Evolutionary conservation across 1,284 basidiomycete genomes (phyloP).

Genomic region (Schizopora paradoxa): DNA sequence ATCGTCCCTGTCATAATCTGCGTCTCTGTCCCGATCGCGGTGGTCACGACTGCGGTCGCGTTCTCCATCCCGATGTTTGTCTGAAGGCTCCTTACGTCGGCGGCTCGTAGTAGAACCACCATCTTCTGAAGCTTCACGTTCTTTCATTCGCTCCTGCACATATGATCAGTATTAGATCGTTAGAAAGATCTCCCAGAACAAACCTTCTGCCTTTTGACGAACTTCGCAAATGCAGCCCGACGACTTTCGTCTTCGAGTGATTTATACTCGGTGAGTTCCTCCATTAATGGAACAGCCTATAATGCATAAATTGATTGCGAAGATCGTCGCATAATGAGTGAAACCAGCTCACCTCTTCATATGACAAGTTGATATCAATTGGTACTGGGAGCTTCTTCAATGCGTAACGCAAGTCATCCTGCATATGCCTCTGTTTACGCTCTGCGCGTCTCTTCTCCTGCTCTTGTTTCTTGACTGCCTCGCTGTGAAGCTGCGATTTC

Average conservation of each 20-base stretch:
- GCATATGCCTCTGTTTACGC: conserved; percentile 77
- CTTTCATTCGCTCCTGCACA: conserved; percentile 68
- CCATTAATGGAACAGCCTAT: conserved; percentile 69
- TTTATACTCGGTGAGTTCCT: conserved; percentile 78
- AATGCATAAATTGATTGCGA: conserved; percentile 34
- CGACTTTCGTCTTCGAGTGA: conserved; percentile 78
- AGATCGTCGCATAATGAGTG: conserved; percentile 1
- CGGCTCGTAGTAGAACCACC: conserved; percentile 72
- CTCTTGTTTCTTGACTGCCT: conserved; percentile 66
- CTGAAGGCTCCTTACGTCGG: conserved; percentile 63
- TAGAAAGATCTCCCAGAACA: conserved; percentile 3
- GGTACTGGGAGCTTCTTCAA: conserved; percentile 84
- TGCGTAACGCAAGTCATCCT: conserved; percentile 95
- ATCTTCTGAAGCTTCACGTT: conserved; percentile 68
- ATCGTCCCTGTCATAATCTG: conserved; percentile 22
- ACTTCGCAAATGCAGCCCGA: conserved; percentile 78
- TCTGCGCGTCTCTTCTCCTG: conserved; percentile 82
- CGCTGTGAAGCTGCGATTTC: conserved; percentile 73
- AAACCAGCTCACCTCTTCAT: conserved; percentile 63
- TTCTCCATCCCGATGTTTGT: conserved; percentile 31
- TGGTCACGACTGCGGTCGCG: conserved; percentile 37
- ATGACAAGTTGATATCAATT: conserved; percentile 66
- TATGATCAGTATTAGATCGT: background rate
- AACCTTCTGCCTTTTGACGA: conserved; percentile 80
- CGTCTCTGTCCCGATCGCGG: conserved; percentile 30